Percentiles rank a stretch among this genome's conserved stretches.
These are phyloP conservation scores for Kokia cookei DNA, from an alignment of 441 rosid genomes.

Conservation along the genomic window DNA sequence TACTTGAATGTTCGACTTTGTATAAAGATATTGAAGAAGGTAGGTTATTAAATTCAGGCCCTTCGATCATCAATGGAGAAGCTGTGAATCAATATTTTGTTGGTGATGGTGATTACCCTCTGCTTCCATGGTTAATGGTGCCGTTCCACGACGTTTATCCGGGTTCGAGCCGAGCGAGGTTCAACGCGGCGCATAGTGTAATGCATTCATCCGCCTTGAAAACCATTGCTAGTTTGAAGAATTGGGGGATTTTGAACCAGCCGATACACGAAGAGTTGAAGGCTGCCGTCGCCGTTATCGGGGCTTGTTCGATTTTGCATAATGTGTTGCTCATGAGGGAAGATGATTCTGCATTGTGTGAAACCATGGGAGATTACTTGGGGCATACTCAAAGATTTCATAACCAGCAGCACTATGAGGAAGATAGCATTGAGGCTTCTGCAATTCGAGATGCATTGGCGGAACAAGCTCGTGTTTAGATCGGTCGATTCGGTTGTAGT, in stretches of 20 bases:
- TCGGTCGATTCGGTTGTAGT: neutral
- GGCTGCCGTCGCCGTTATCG: conserved; percentile 48
- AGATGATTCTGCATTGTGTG: conserved; percentile 47
- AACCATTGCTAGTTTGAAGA: conserved; percentile 46
- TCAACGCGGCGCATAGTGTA: conserved; percentile 30
- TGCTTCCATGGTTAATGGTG: conserved; percentile 68
- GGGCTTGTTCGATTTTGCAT: conserved; percentile 63
- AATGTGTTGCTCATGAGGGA: conserved; percentile 57
- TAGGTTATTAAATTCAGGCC: conserved; percentile 27
- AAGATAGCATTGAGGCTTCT: conserved; percentile 22
- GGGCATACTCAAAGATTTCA: conserved; percentile 13
- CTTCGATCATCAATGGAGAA: conserved; percentile 12
- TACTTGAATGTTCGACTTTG: conserved; percentile 44
- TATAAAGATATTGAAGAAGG: conserved; percentile 41
- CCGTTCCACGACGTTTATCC: conserved; percentile 31
- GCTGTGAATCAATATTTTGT: conserved; percentile 14
- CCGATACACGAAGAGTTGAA: conserved; percentile 49
- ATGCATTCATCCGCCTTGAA: conserved; percentile 30
- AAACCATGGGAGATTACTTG: conserved; percentile 23
- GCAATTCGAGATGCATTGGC: conserved; percentile 38
- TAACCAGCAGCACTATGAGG: neutral
- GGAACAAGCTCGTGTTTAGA: conserved; percentile 17
- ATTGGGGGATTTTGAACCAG: conserved; percentile 46
- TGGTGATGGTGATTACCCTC: conserved; percentile 51
- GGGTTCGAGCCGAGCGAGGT: conserved; percentile 34